Conservation (phyloP, 2,329 filamentous ascomycete genomes). For the Aspergillus uvarum region DNA sequence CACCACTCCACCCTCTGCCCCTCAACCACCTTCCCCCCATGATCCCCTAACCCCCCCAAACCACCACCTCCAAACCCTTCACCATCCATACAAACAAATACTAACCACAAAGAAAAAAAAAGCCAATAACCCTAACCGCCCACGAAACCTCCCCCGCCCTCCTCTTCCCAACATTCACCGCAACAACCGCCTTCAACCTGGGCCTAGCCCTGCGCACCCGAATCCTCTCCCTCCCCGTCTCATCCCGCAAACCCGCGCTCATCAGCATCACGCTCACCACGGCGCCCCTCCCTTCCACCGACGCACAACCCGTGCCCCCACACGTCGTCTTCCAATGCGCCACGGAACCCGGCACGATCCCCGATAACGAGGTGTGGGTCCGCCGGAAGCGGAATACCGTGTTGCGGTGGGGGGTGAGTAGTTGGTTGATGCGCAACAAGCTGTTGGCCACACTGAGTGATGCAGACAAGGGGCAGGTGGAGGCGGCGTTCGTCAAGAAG, state of each 20-base stretch:
- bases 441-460: conserved; percentile 37
- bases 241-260: conserved; percentile 39
- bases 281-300: conserved; percentile 46
- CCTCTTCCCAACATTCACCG: conserved; percentile 40
- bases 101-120: background rate
- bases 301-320: conserved; percentile 60
- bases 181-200: conserved; percentile 40
- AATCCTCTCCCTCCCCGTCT: conserved; percentile 34
- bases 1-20: no score
- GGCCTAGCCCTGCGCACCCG: conserved; percentile 40
- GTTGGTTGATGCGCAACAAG: conserved; percentile 71
- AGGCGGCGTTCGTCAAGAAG: conserved; percentile 63
- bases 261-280: conserved; percentile 42
- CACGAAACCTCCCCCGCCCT: conserved; percentile 31
- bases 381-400: conserved; percentile 70
- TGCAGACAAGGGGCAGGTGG: conserved; percentile 50
- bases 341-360: conserved; percentile 64
- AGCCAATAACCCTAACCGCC: conserved; percentile 30
- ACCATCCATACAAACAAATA: background rate
- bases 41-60: background rate
- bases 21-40: background rate
- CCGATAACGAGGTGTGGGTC: conserved; percentile 73
- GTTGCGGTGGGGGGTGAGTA: conserved; percentile 66
- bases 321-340: conserved; percentile 70
- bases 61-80: no score